A percentile compares a stretch with the other conserved stretches of the same genome.
phyloP scores from a whole-genome alignment of 768 basidiomycete genomes.

The Brasilioporus rufonigricans region DNA sequence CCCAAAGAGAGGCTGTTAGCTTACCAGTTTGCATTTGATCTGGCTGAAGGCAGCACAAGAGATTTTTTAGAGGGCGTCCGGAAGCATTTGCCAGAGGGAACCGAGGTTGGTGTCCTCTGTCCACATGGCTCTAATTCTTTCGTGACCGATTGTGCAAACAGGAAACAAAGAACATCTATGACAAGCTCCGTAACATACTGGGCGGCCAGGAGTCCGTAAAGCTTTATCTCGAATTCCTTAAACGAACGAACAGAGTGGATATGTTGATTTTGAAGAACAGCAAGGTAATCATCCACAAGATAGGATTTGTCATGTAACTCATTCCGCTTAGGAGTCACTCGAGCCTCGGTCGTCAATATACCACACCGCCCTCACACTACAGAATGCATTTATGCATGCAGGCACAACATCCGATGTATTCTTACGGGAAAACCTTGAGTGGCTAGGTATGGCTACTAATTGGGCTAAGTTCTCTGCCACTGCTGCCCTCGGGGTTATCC shows the following conservation, averaged over 20 bases:
- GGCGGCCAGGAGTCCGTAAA: conserved; percentile 91
- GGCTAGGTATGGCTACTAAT: conserved; percentile 92
- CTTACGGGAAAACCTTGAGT: conserved; percentile 93
- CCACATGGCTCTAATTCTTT: not conserved
- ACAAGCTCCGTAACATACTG: conserved; percentile 78
- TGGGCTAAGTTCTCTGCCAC: conserved; percentile 99
- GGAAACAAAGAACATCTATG: conserved; percentile 62
- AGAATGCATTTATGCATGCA: conserved; percentile 98
- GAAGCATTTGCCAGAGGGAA: conserved; percentile 63
- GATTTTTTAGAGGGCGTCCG: conserved; percentile 84
- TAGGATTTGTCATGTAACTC: conserved; percentile 1
- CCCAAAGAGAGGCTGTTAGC: conserved; percentile 73
- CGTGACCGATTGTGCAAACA: conserved; percentile 28
- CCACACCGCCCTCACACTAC: conserved; percentile 93
- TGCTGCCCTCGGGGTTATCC: conserved; percentile 94
- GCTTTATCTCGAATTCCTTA: conserved; percentile 92
- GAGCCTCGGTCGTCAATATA: conserved; percentile 96
- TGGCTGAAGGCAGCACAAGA: conserved; percentile 91
- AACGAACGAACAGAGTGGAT: conserved; percentile 91
- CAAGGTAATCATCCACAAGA: conserved; percentile 52
- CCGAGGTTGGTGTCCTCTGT: conserved; percentile 45
- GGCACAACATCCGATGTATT: conserved; percentile 95
- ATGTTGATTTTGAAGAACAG: conserved; percentile 89
- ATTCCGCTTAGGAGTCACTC: conserved; percentile 64
- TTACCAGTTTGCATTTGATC: conserved; percentile 94